Base-by-base conservation (phyloP, 768 basidiomycete species). In the Lactarius deliciosus region DNA sequence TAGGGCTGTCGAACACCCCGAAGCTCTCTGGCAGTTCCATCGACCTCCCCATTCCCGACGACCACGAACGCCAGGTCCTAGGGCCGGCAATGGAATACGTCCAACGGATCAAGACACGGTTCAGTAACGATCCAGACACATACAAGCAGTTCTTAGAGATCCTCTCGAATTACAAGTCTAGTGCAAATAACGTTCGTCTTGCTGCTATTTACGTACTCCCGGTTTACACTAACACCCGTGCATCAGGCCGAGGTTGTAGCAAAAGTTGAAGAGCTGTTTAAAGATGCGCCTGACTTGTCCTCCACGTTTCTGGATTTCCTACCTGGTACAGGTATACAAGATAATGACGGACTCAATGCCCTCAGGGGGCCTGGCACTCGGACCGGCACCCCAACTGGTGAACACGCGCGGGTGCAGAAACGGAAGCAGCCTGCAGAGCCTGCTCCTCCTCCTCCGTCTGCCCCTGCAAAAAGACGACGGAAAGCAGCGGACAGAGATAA, bases 101-200 rank as follows among this genome's bases (percentile, higher is more conserved):
- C 38, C 94, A 96, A 78, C 94, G 94, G 78, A 97, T 98, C 77
- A 98, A 97, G 76, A 89, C 90, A 65, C 87, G 94, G 18, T 97
- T 93, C 76, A 75, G 76, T 32, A 76, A 78, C 63, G 92, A 96
- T 69, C 85, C 92, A 0, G 93, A 94, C 18, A 94, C 91, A 5
- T 94, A 93, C 70, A 84, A 85, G 62, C 84, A 86, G 70, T 94
- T 94, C 73, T 76, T 93, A 30, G 89, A 90, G 71, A 88, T 93
- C 61, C 77, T 94, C 3, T 85, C 86, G 79, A 83, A 53, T 86
- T 87, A 73, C 84, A 88, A 63, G 79, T 84, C 68, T 79, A 81
- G 70, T 79, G 72, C 76, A 22, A 82, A 82, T 43, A 79, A 81
- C 55, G 82, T 85, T 65, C 80, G 82, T 64, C 72, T 75, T 56